Evolutionary conservation across 2,329 filamentous ascomycete species (phyloP), one percentile per base, ranked within the genome.

Genomic region (Fusarium multiceps): DNA sequence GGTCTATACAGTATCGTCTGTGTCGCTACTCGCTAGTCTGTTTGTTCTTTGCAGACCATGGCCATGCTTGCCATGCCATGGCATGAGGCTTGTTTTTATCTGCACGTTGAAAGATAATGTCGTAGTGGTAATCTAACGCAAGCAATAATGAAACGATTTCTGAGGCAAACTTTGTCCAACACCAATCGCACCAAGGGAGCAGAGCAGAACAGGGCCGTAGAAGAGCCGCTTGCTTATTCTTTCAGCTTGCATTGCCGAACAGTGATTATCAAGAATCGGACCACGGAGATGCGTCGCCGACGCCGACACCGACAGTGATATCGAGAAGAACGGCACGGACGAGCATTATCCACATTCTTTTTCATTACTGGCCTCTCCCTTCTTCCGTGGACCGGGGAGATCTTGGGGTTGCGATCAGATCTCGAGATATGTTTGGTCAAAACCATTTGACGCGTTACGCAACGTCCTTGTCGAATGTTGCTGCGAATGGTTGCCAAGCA

Each of bases 391-490:
- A 30, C 61, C 55, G 42, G 50, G 57, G 68, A 71, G 68, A 73
- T 73, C 59, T 68, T 67, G 54, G 57, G 60, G 70, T 72, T 46
- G 28, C 49, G 68, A 72, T 73, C 61, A 55, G 71, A 73, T 73
- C 71, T 72, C 25, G 59, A 47, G 32, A 68, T 46, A 27, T 69
- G 67, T 67, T 65, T 70, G 68, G 67, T 25, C 43, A 23, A 28
- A 28, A 23, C n/a, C 28, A 42, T 49, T 59, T 67, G 62, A 27
- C 64, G 21, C 50, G 54, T 68, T 59, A 60, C 67, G 67, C 54
- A 63, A 56, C 32, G 43, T 40, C 37, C 47, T 51, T 32, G 56
- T 54, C 46, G 58, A 71, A 21, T 61, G 27, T 59, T 20, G 37
- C 56, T 70, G 60, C 46, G 55, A 55, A 66, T 56, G 30, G 40